Percentiles rank a stretch among this genome's conserved stretches.
Evolutionary conservation across 2,329 filamentous ascomycete genomes (phyloP).

Genomic region (Venturia nashicola): DNA sequence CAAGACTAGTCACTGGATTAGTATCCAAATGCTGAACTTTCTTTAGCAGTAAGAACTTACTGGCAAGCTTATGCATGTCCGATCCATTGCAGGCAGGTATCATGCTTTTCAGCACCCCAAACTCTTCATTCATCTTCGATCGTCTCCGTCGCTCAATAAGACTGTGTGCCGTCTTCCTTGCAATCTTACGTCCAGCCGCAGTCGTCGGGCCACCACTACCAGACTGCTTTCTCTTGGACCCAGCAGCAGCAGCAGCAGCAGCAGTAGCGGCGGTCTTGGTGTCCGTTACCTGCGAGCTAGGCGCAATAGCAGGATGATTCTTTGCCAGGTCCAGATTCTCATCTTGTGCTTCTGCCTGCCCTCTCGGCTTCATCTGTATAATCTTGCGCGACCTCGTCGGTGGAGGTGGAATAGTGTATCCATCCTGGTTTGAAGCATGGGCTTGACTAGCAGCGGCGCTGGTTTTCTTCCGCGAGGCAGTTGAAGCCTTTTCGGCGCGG

Average conservation of each 20-base stretch:
- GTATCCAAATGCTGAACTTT: constrained; percentile 32
- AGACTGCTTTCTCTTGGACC: constrained; percentile 62
- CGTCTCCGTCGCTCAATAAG: constrained; percentile 80
- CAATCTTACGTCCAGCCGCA: constrained; percentile 85
- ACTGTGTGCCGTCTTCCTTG: constrained; percentile 90
- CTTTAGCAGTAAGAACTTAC: constrained; percentile 49
- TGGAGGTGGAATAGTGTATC: constrained; percentile 77
- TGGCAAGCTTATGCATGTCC: constrained; percentile 97
- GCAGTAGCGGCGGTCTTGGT: constrained; percentile 17
- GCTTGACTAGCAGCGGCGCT: neutral
- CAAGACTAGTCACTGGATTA: constrained; percentile 8
- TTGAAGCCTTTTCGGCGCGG: neutral
- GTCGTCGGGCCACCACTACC: constrained; percentile 47
- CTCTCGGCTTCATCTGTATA: constrained; percentile 85
- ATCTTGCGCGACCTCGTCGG: constrained; percentile 90
- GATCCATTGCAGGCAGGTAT: constrained; percentile 86
- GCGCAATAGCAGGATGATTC: constrained; percentile 11
- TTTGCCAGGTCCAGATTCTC: neutral
- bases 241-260: constrained; percentile 14
- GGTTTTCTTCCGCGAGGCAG: neutral
- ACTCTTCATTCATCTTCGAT: constrained; percentile 99
- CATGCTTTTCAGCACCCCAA: constrained; percentile 84
- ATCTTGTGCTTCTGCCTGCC: constrained; percentile 21
- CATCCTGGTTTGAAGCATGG: constrained; percentile 2
- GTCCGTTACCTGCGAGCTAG: constrained; percentile 11